Evolutionary conservation across 2,329 filamentous ascomycete genomes (phyloP).

Genomic region (Penicillium aurantiogriseum): DNA sequence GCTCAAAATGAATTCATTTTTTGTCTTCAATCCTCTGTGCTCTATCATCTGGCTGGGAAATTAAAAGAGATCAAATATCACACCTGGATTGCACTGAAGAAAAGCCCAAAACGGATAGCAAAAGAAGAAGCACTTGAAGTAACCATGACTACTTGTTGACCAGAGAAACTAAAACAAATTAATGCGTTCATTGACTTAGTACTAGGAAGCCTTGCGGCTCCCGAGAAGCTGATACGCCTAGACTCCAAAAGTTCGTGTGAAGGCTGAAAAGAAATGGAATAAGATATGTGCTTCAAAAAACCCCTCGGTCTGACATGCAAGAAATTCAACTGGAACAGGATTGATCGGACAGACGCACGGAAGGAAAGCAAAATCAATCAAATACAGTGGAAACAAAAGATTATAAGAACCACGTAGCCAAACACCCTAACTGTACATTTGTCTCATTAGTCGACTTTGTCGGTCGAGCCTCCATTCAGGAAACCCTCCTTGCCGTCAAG

Average conservation of each 20-base stretch:
- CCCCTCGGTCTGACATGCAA: constrained; percentile 20
- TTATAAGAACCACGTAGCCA: constrained; percentile 24
- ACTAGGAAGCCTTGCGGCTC: not conserved
- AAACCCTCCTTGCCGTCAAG: constrained; percentile 51
- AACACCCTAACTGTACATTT: constrained; percentile 35
- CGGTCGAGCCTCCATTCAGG: constrained; percentile 43
- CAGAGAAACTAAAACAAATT: not conserved
- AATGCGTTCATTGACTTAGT: constrained; percentile 1
- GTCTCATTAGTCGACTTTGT: constrained; percentile 48
- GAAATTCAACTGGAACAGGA: constrained; percentile 16
- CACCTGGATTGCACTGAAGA: not conserved
- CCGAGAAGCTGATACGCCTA: not conserved
- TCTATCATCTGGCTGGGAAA: too few species aligned
- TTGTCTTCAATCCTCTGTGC: not conserved
- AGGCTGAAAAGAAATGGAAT: constrained; percentile 10
- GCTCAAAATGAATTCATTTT: not conserved
- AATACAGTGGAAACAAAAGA: constrained; percentile 26
- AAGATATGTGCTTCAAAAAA: constrained; percentile 24
- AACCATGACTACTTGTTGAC: not conserved
- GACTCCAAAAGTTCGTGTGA: not conserved
- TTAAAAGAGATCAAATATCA: too few species aligned
- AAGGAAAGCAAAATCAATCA: constrained; percentile 22
- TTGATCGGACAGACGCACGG: constrained; percentile 4
- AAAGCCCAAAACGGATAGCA: not conserved
- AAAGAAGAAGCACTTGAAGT: not conserved